Conservation (phyloP, 176 grass and related monocot species). For the Bonia amplexicaulis region DNA sequence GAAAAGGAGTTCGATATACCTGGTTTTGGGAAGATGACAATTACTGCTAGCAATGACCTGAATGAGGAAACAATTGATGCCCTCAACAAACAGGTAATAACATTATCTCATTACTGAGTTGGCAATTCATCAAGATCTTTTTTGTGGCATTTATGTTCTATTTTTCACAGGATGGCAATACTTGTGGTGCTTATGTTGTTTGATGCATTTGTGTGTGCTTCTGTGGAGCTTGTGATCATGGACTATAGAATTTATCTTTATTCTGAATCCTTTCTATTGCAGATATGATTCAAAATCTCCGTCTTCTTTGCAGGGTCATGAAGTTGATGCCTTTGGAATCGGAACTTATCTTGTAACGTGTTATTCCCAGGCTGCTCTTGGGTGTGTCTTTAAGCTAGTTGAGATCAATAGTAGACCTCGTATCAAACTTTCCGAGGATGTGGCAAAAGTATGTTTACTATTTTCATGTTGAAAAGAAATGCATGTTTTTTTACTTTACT, state of each 20-base stretch:
- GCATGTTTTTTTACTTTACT: background rate
- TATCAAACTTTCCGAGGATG: constrained; percentile 97
- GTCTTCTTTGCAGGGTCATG: constrained; percentile 73
- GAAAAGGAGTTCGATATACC: constrained; percentile 71
- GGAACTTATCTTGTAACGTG: constrained; percentile 97
- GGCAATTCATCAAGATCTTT: background rate
- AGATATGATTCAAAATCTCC: constrained; percentile 4
- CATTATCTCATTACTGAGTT: background rate
- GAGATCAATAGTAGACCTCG: constrained; percentile 94
- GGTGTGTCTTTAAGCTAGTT: constrained; percentile 99
- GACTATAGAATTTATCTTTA: background rate
- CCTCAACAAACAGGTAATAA: constrained; percentile 86
- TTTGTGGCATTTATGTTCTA: background rate
- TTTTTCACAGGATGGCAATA: background rate
- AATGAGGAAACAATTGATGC: constrained; percentile 99
- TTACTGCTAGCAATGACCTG: constrained; percentile 96
- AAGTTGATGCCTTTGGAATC: constrained; percentile 95
- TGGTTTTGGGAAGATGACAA: constrained; percentile 69
- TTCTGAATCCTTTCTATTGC: constrained; percentile 10
- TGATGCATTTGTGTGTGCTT: background rate
- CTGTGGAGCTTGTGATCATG: background rate
- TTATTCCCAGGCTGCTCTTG: constrained; percentile 95
- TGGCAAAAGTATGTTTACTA: constrained; percentile 67
- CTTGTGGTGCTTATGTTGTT: constrained; percentile 8
- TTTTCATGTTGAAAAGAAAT: background rate